A percentile compares a stretch with the other conserved stretches of the same genome.
phyloP scores from a whole-genome alignment of 257 asterid genomes.

The Lantana camara region DNA sequence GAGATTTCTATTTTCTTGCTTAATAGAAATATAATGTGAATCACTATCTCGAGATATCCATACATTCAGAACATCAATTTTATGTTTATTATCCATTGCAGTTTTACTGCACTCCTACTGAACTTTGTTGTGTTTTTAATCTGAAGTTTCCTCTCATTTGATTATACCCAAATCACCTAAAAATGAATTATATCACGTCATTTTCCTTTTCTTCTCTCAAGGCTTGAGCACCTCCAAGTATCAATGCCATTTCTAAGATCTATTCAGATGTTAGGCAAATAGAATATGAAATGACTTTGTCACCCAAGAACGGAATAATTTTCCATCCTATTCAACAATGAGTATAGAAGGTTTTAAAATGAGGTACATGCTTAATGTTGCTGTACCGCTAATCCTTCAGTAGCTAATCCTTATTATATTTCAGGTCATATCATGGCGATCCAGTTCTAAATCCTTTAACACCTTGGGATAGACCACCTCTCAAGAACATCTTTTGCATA shows the following conservation, averaged over 20 bases:
- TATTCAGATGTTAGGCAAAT: slow-evolving; percentile 8
- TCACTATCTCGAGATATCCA: too few relatives aligned
- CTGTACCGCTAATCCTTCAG: slow-evolving; percentile 9
- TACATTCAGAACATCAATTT: too few relatives aligned
- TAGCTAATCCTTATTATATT: slow-evolving; percentile 33
- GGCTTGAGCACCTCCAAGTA: not conserved
- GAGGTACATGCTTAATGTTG: slow-evolving; percentile 12
- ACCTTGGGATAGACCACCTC: slow-evolving; percentile 99
- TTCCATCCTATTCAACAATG: not conserved
- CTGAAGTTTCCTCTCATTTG: too few relatives aligned
- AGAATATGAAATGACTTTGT: not conserved
- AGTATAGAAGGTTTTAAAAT: not conserved
- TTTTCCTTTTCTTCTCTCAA: slow-evolving; percentile 10
- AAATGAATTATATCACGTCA: too few relatives aligned
- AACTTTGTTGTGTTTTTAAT: too few relatives aligned
- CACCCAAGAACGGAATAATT: not conserved
- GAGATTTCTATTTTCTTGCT: slow-evolving; percentile 14
- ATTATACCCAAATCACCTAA: too few relatives aligned
- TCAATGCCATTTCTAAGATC: not conserved
- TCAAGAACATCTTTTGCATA: slow-evolving; percentile 93
- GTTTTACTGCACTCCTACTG: slow-evolving; percentile 7
- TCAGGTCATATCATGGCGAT: slow-evolving; percentile 89
- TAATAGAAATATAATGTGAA: slow-evolving; percentile 16
- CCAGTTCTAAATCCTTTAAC: slow-evolving; percentile 97
- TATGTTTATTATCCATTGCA: slow-evolving; percentile 1